A percentile compares a stretch with the other conserved stretches of the same genome.
These are phyloP conservation scores for Obba rivulosa DNA, from an alignment of 768 basidiomycete species.

Conservation along the genomic window DNA sequence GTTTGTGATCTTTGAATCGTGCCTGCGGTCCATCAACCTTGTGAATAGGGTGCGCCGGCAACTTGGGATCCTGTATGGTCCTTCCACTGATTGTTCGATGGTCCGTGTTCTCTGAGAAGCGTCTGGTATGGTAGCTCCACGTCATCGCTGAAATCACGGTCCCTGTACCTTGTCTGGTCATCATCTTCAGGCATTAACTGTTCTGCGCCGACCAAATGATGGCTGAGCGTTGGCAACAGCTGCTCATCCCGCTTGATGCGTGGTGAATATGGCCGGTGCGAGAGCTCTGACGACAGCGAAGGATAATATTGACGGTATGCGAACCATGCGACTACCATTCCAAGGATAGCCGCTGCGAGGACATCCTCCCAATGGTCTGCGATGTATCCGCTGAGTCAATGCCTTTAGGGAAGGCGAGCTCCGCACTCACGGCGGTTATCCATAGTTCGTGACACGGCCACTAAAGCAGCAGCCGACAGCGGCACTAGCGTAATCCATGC, in stretches of 20 bases:
- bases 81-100: no score
- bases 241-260: constrained; percentile 46
- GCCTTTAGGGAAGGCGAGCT: background rate
- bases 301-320: constrained; percentile 84
- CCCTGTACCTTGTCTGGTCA: no score
- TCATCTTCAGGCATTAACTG: no score
- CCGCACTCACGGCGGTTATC: constrained; percentile 72
- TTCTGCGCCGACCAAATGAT: no score
- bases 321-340: constrained; percentile 66
- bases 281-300: constrained; percentile 52
- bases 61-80: no score
- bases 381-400: constrained; percentile 11
- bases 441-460: constrained; percentile 87
- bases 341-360: constrained; percentile 70
- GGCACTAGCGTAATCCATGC: constrained; percentile 83
- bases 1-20: no score
- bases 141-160: no score
- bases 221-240: constrained; percentile 36
- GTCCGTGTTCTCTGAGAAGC: no score
- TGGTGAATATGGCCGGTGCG: constrained; percentile 69
- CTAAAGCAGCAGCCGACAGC: constrained; percentile 68
- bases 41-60: no score
- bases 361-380: constrained; percentile 93
- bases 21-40: no score
- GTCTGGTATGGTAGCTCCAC: no score